These are phyloP conservation scores for Arabidopsis arenosa DNA, from an alignment of 345 rosid species.

Conservation along the genomic window DNA sequence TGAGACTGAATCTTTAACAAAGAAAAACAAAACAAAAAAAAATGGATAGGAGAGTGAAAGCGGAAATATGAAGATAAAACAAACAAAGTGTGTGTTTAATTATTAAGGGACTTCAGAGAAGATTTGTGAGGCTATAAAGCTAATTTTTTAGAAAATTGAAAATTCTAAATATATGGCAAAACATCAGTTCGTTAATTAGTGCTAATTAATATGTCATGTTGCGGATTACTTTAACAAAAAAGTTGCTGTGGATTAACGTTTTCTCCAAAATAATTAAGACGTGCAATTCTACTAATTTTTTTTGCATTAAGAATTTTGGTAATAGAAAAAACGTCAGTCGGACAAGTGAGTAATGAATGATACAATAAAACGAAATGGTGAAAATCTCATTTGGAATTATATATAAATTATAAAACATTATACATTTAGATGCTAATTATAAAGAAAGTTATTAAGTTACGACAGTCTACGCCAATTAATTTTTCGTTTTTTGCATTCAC, in stretches of 20 bases:
- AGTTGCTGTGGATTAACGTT: background rate
- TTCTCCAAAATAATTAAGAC: background rate
- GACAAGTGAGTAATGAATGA: background rate
- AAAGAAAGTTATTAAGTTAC: background rate
- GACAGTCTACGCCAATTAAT: background rate
- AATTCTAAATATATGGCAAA: background rate
- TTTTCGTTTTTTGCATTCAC: background rate
- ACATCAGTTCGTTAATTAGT: background rate
- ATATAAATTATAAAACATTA: background rate
- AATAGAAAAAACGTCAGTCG: background rate
- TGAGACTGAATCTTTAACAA: slow-evolving; percentile 1
- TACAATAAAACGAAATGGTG: background rate
- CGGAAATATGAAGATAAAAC: slow-evolving; percentile 11
- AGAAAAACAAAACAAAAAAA: background rate
- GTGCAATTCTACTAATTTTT: background rate
- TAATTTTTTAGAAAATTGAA: background rate
- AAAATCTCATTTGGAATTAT: background rate
- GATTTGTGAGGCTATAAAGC: slow-evolving; percentile 21
- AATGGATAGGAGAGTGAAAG: slow-evolving; percentile 8
- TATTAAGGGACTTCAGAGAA: slow-evolving; percentile 25
- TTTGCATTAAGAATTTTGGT: background rate
- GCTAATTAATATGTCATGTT: background rate
- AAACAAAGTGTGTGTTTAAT: slow-evolving; percentile 24
- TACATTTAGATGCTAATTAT: background rate
- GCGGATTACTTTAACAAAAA: background rate